These are phyloP conservation scores for Wickerhamiella nectarea DNA, from an alignment of 805 yeast genomes.

Conservation along the genomic window DNA sequence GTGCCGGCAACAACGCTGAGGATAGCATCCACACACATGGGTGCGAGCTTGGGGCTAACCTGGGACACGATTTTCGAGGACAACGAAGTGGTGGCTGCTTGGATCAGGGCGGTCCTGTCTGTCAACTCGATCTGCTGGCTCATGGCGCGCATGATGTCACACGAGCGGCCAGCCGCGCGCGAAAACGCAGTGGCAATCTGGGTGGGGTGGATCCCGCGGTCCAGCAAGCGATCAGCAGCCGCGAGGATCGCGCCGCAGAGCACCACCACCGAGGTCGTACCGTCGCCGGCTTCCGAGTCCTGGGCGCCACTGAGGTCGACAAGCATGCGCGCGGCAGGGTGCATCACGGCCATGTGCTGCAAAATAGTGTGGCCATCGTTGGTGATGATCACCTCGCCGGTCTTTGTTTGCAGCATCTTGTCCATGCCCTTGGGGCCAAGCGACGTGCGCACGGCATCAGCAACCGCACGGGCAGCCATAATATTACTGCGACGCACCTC, in stretches of 20 bases:
- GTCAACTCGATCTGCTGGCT: constrained; percentile 61
- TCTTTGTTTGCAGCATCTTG: constrained; percentile 84
- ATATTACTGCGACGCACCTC: constrained; percentile 85
- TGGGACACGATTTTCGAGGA: constrained; percentile 94
- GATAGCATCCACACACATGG: constrained; percentile 89
- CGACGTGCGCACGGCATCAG: constrained; percentile 89
- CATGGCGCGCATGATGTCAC: constrained; percentile 73
- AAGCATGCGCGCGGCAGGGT: constrained; percentile 97
- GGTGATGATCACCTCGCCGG: constrained; percentile 85
- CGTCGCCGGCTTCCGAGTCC: constrained; percentile 99
- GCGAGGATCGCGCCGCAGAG: constrained; percentile 87
- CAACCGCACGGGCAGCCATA: constrained; percentile 85
- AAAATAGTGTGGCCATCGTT: constrained; percentile 97
- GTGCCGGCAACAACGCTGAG: constrained; percentile 55
- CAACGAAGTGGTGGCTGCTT: constrained; percentile 90
- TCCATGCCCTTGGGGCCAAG: constrained; percentile 99
- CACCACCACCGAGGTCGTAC: constrained; percentile 95
- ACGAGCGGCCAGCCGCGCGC: constrained; percentile 71
- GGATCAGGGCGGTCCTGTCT: constrained; percentile 70
- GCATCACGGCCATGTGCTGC: constrained; percentile 95
- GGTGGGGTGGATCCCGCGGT: constrained; percentile 87
- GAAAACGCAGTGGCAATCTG: constrained; percentile 88
- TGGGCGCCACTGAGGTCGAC: constrained; percentile 97
- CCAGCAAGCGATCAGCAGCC: constrained; percentile 83
- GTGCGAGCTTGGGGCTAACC: constrained; percentile 71